Percentiles rank a stretch among this genome's conserved stretches.
These are phyloP conservation scores for Parathielavia appendiculata DNA, from an alignment of 495 filamentous ascomycete species.

Conservation along the genomic window DNA sequence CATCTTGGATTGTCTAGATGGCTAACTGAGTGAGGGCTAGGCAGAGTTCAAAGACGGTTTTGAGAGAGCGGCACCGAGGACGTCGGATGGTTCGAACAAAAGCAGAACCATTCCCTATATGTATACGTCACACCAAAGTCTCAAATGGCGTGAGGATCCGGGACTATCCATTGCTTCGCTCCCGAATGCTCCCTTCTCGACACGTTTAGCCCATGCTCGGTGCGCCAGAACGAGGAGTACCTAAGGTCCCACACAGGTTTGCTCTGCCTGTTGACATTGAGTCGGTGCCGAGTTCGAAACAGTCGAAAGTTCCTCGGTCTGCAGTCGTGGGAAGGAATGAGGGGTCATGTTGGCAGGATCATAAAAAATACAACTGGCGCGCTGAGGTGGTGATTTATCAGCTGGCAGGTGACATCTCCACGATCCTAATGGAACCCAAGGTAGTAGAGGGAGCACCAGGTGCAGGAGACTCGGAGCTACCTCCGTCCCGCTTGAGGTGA, in stretches of 20 bases:
- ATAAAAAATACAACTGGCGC: too few species aligned
- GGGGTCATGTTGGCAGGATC: background rate
- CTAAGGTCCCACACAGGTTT: too few species aligned
- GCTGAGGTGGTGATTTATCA: slow-evolving; percentile 1
- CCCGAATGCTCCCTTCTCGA: too few species aligned
- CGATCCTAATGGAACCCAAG: background rate
- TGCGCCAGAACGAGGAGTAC: too few species aligned
- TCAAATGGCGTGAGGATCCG: too few species aligned
- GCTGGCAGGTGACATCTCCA: background rate
- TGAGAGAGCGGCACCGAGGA: background rate
- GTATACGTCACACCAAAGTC: background rate
- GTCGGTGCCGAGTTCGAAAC: too few species aligned
- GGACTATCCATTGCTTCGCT: too few species aligned
- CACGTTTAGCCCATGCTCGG: too few species aligned
- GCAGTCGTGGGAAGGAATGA: too few species aligned
- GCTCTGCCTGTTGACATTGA: too few species aligned
- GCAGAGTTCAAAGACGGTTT: background rate
- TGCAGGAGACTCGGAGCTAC: too few species aligned
- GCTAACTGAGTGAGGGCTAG: background rate
- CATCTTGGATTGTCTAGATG: slow-evolving; percentile 4
- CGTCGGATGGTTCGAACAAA: background rate
- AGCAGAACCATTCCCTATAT: background rate
- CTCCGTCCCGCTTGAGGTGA: too few species aligned
- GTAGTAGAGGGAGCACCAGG: slow-evolving; percentile 1
- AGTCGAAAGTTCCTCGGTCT: background rate